Evolutionary conservation across 345 rosid genomes (phyloP), one percentile per base, ranked within the genome.

Genomic region (Passiflora organensis): DNA sequence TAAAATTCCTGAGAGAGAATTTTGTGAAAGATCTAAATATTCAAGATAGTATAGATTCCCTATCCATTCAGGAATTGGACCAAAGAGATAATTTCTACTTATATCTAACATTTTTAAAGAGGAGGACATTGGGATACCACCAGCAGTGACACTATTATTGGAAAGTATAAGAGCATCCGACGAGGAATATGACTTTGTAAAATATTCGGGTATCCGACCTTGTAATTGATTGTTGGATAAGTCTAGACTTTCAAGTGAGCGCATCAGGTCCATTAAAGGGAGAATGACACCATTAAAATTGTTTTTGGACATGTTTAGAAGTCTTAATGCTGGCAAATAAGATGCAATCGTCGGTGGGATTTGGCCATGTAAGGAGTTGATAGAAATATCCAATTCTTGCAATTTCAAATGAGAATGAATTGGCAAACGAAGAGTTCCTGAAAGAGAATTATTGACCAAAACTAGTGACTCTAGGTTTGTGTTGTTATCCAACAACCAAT

Each of bases 401-500:
- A 16, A 2, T 8, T 48, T 18, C 2, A 1, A 13, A 45, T 34
- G 23, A 1, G 34, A 16, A 39, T 22, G 0, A 1, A n/a, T 4
- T 6, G 43, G 49, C 21, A 43, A 19, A 1, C 13, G 13, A 9
- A 74, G 13, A 32, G 17, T 37, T 22, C 70, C 68, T 0, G 48
- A 11, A 0, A 71, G 13, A 10, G 47, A 41, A 28, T 38, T 64
- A 0, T 37, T 24, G 0, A 0, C 8, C 8, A 75, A 24, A 6
- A 6, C 0, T 1, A 70, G 38, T 0, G 0, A 0, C 13, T 38
- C 16, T 16, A 75, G 47, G 0, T 23, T 20, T 22, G 61, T 43
- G 22, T 75, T 75, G 45, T 75, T 75, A 17, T 22, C 11, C 1
- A 75, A 5, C 38, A 71, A 45, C 79, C 76, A 75, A 43, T 6